Evolutionary conservation across 768 basidiomycete genomes (phyloP).

Genomic region (Kwoniella bestiolae): DNA sequence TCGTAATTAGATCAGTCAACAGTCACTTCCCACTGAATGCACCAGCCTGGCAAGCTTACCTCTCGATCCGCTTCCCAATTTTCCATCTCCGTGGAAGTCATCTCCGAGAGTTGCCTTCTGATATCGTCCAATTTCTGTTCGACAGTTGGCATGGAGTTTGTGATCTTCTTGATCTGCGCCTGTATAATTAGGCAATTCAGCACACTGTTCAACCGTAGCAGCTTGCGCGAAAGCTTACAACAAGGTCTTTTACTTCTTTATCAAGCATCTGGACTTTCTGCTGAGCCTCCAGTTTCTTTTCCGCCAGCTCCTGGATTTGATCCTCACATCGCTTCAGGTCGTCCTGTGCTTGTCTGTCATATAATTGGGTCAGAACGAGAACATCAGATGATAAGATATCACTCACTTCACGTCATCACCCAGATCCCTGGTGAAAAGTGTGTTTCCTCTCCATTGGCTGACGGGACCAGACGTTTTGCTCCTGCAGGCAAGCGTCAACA

Average conservation of each 20-base stretch:
- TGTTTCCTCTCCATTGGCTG: conserved; percentile 21
- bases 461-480: conserved; percentile 26
- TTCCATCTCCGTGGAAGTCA: conserved; percentile 23
- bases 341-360: not conserved
- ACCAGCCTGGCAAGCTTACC: not conserved
- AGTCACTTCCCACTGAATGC: not conserved
- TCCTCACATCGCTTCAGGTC: not conserved
- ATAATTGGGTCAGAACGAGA: not conserved
- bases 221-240: conserved; percentile 57
- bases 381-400: too few relatives aligned
- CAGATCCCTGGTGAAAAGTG: conserved; percentile 22
- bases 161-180: conserved; percentile 7
- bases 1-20: not conserved
- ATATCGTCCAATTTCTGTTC: conserved; percentile 10
- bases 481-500: not conserved
- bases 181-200: not conserved
- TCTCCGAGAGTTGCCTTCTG: conserved; percentile 8
- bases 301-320: conserved; percentile 15
- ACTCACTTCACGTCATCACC: conserved; percentile 24
- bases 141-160: conserved; percentile 8
- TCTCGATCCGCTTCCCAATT: conserved; percentile 14
- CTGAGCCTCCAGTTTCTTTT: conserved; percentile 7
- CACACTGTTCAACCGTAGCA: not conserved
- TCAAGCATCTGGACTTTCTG: conserved; percentile 6
- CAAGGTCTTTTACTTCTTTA: conserved; percentile 15